A percentile compares a stretch with the other conserved stretches of the same genome.
Evolutionary conservation across 2,329 filamentous ascomycete genomes (phyloP).

Genomic region (Aspergillus intermedius): DNA sequence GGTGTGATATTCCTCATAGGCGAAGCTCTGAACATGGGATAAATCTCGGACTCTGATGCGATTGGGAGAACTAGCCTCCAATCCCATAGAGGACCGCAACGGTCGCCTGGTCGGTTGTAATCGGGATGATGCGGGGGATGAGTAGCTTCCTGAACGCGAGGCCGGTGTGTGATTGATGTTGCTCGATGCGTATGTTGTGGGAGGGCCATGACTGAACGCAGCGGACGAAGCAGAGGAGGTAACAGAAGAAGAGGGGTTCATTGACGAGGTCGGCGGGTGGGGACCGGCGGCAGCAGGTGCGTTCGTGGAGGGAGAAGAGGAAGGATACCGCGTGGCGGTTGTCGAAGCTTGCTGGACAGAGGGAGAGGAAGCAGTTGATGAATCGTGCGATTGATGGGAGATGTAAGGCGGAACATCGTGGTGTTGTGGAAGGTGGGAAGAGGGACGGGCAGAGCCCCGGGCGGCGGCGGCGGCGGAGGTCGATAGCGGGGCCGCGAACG

Average conservation of each 20-base stretch:
- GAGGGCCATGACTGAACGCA: background rate
- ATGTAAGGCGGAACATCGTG: slow-evolving; percentile 33
- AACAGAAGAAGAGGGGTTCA: slow-evolving; percentile 1
- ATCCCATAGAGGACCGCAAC: slow-evolving; percentile 37
- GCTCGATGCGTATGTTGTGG: slow-evolving; percentile 19
- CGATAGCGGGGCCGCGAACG: slow-evolving; percentile 30
- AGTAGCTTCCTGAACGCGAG: slow-evolving; percentile 22
- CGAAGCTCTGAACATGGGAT: slow-evolving; percentile 84
- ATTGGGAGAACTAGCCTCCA: slow-evolving; percentile 44
- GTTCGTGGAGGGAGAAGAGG: slow-evolving; percentile 22
- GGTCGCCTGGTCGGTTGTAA: slow-evolving; percentile 41
- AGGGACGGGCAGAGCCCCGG: slow-evolving; percentile 26
- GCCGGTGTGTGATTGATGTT: slow-evolving; percentile 13
- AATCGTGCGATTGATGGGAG: slow-evolving; percentile 20
- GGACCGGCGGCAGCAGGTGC: slow-evolving; percentile 13
- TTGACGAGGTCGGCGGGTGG: background rate
- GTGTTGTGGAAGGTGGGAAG: slow-evolving; percentile 16
- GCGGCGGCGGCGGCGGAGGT: slow-evolving; percentile 16
- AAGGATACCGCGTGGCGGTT: slow-evolving; percentile 1
- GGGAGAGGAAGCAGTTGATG: slow-evolving; percentile 17
- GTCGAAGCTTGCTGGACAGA: slow-evolving; percentile 18
- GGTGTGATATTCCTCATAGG: slow-evolving; percentile 65
- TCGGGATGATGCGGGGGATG: slow-evolving; percentile 41
- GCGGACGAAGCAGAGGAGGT: slow-evolving; percentile 5
- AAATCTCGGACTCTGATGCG: slow-evolving; percentile 79